These are phyloP conservation scores for Suhomyces kilbournensis DNA, from an alignment of 805 yeast genomes.

Conservation along the genomic window DNA sequence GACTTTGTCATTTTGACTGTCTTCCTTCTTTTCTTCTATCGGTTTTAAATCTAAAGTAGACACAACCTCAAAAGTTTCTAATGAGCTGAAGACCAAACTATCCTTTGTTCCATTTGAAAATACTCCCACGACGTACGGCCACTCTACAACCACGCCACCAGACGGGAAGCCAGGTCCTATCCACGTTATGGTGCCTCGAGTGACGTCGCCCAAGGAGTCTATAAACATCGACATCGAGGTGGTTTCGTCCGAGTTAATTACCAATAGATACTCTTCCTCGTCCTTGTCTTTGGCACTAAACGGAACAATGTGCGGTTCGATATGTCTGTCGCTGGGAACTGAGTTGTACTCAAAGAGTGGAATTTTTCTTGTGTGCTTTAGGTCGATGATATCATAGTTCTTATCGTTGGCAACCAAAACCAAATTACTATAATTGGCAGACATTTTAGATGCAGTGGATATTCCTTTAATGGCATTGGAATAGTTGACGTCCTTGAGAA, in stretches of 20 bases:
- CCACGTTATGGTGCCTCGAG: conserved; percentile 43
- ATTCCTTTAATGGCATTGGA: conserved; percentile 25
- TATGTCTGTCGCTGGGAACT: not conserved
- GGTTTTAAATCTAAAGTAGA: conserved; percentile 1
- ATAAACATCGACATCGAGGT: conserved; percentile 42
- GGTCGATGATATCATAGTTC: conserved; percentile 37
- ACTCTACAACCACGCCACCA: conserved; percentile 27
- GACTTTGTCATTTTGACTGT: not conserved
- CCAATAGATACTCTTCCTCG: conserved; percentile 31
- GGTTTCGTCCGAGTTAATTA: conserved; percentile 30
- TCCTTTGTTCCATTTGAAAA: conserved; percentile 12
- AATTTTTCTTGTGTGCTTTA: conserved; percentile 29
- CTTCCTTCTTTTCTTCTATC: not conserved
- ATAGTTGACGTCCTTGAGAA: conserved; percentile 34
- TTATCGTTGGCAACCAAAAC: conserved; percentile 31
- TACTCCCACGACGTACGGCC: conserved; percentile 38
- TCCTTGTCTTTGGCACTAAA: conserved; percentile 10
- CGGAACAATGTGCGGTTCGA: conserved; percentile 24
- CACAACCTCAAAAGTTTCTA: conserved; percentile 21
- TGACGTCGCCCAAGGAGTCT: conserved; percentile 37
- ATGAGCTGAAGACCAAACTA: conserved; percentile 21
- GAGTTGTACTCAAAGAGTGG: conserved; percentile 33
- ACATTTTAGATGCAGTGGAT: conserved; percentile 24
- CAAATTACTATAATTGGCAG: conserved; percentile 27
- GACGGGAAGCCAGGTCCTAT: conserved; percentile 33